Evolutionary conservation across 2,329 filamentous ascomycete genomes (phyloP).

Genomic region (Aaosphaeria arxii): DNA sequence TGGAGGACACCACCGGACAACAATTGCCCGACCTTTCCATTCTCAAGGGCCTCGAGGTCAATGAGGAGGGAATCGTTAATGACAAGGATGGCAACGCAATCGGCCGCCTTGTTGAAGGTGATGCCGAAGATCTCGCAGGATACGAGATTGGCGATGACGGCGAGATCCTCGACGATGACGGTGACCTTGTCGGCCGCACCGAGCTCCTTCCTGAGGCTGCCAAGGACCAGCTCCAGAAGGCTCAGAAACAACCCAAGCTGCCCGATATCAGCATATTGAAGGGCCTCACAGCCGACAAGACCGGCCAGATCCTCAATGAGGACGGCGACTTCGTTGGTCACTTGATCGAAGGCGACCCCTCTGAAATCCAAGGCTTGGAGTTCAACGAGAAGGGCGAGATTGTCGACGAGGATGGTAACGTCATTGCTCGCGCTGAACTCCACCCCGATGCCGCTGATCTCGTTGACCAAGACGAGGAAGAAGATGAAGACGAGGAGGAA

Average conservation of each 20-base stretch:
- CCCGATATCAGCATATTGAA: constrained; percentile 47
- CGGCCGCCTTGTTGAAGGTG: constrained; percentile 50
- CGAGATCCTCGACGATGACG: constrained; percentile 55
- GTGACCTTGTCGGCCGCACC: constrained; percentile 53
- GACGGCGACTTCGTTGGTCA: constrained; percentile 51
- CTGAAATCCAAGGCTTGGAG: constrained; percentile 46
- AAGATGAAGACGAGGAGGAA: constrained; percentile 18
- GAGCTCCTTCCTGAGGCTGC: constrained; percentile 48
- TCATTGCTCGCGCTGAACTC: constrained; percentile 52
- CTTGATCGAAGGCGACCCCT: constrained; percentile 47
- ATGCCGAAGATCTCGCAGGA: constrained; percentile 51
- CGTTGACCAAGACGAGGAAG: constrained; percentile 31
- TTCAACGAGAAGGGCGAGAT: constrained; percentile 55
- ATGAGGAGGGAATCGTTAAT: constrained; percentile 54
- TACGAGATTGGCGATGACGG: constrained; percentile 54
- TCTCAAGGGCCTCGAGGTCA: constrained; percentile 51
- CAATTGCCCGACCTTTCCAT: constrained; percentile 45
- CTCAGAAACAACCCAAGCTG: constrained; percentile 36
- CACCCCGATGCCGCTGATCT: constrained; percentile 45
- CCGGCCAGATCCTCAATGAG: constrained; percentile 49
- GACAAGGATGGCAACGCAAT: constrained; percentile 50
- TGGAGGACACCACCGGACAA: constrained; percentile 23
- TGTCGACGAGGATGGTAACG: constrained; percentile 53
- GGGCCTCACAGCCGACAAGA: constrained; percentile 45
- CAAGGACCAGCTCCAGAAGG: constrained; percentile 41